A percentile compares a stretch with the other conserved stretches of the same genome.
Conservation (phyloP, 2,329 filamentous ascomycete genomes). For the Fusarium dlaminii region DNA sequence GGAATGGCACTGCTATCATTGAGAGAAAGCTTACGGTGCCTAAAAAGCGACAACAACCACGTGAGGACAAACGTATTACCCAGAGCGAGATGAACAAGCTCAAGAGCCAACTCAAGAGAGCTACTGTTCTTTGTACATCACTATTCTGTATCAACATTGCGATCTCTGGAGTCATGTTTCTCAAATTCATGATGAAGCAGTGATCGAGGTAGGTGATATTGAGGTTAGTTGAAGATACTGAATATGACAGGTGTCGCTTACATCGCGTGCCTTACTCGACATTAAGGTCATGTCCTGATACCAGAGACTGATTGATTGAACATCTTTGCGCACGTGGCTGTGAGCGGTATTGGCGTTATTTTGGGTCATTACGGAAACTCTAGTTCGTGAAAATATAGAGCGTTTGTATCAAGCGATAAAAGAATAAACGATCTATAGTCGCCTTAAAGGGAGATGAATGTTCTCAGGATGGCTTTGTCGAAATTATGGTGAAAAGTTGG, state of each 20-base stretch:
- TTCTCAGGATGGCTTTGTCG: too few relatives aligned
- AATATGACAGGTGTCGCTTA: neutral
- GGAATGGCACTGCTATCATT: fast-evolving
- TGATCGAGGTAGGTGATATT: fast-evolving
- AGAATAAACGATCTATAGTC: neutral
- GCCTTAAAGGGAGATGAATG: neutral
- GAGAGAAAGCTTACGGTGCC: fast-evolving
- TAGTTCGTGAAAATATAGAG: fast-evolving
- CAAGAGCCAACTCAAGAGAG: neutral
- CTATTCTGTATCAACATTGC: neutral
- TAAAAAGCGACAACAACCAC: neutral
- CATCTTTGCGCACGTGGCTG: too few relatives aligned
- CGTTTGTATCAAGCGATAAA: too few relatives aligned
- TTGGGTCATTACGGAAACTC: fast-evolving
- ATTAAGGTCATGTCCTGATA: neutral
- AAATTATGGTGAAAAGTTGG: too few relatives aligned
- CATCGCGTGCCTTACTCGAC: neutral
- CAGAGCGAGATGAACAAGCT: neutral
- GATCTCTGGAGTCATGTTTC: fast-evolving
- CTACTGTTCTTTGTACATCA: neutral
- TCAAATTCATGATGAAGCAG: neutral
- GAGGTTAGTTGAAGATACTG: neutral
- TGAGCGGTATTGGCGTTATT: fast-evolving
- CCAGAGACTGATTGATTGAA: neutral
- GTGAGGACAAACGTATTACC: fast-evolving